These are phyloP conservation scores for Acanthamoeba lenticulata DNA, from an alignment of 208 protist genomes.

Conservation along the genomic window DNA sequence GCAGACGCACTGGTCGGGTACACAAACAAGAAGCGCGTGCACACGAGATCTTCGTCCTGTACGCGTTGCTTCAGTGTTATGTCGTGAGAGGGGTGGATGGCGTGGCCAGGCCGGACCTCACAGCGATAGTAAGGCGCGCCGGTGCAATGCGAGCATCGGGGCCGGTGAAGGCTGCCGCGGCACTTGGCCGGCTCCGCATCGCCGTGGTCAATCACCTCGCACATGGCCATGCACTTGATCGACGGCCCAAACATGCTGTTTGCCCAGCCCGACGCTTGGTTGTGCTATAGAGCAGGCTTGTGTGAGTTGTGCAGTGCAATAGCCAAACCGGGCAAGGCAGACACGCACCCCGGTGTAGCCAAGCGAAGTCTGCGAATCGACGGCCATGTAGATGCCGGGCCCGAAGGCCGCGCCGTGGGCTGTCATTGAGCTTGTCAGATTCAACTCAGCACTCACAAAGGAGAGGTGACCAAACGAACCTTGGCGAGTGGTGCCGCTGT, in stretches of 20 bases:
- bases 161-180: neutral
- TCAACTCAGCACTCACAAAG: neutral
- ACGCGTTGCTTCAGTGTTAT: too few species aligned
- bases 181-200: neutral
- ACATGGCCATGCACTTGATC: slow-evolving; percentile 54
- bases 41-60: slow-evolving; percentile 21
- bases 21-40: slow-evolving; percentile 50
- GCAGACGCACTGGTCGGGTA: neutral
- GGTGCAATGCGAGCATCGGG: neutral
- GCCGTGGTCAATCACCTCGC: slow-evolving; percentile 17
- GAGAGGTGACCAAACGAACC: neutral
- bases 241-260: neutral
- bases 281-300: too few species aligned
- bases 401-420: neutral
- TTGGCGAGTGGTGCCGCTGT: neutral
- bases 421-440: neutral
- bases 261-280: neutral
- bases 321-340: too few species aligned
- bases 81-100: neutral
- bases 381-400: slow-evolving; percentile 6
- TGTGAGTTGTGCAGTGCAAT: too few species aligned
- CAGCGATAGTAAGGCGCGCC: neutral
- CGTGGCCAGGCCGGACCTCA: neutral
- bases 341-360: neutral
- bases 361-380: neutral